Evolutionary conservation across 805 yeast species (phyloP), one percentile per base, ranked within the genome.

Genomic region (Candida sithepensis): DNA sequence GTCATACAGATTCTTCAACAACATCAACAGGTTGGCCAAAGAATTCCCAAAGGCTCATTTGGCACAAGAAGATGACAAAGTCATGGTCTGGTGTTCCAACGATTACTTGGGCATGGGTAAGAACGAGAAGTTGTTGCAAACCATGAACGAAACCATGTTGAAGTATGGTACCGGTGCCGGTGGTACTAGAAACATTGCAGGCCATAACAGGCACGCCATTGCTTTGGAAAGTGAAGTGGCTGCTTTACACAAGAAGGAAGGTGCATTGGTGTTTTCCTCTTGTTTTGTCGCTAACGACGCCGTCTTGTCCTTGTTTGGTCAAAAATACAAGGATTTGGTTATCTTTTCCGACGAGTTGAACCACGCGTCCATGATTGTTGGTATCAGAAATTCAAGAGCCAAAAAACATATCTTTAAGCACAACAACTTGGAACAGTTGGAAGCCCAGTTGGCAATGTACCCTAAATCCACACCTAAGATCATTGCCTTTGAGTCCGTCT

Each of bases 151-250:
- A 42, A 83, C 96, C 16, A 76, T 94, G 67, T 86, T 85, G 59
- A 82, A 79, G 71, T 94, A 94, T 66, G 99, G 99, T 60, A 86
- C 96, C 4, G 99, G 99, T 59, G 96, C 99, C 8, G 99, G 99
- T 63, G 99, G 99, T 58, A 94, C 99, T 42, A 80, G 99, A 64
- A 94, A 94, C 71, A 94, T 94, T 66, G 99, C 99, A 2, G 99
- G 99, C 52, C 99, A 94, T 68, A 94, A 94, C 68, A 68, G 72
- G 49, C 92, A 86, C 59, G 96, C 98, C n/a, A 81, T 94, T 62
- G 77, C 75, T 56, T 78, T 94, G 62, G 99, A 94, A 69, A 72
- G 85, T 20, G 91, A 88, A 60, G 64, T 89, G 43, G 98, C 99
- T 19, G 82, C 89, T 38, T 78, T 94, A 58, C 98, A 94, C 71